Percentiles rank a stretch among this genome's conserved stretches.
These are phyloP conservation scores for Epicoccum sorghinum DNA, from an alignment of 2,329 filamentous ascomycete genomes.

Conservation along the genomic window DNA sequence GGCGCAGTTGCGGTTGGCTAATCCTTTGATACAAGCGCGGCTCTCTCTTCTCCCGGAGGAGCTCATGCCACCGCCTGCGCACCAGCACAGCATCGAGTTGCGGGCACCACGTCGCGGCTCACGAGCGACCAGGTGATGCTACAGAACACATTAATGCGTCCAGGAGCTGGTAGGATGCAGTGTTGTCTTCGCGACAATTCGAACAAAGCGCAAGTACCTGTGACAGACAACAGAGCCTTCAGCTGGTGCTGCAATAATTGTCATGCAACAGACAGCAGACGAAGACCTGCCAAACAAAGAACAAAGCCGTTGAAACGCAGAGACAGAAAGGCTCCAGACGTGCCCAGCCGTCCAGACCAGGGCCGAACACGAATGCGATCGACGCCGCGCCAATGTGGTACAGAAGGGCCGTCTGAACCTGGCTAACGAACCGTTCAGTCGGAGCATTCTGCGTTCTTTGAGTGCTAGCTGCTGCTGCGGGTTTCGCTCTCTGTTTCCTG, in stretches of 20 bases:
- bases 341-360: conserved; percentile 9
- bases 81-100: neutral
- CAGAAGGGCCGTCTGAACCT: conserved; percentile 20
- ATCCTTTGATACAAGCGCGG: conserved; percentile 3
- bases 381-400: conserved; percentile 23
- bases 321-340: neutral
- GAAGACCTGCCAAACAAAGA: neutral
- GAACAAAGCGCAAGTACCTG: neutral
- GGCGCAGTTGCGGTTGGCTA: conserved; percentile 9
- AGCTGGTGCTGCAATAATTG: neutral
- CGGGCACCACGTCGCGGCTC: neutral
- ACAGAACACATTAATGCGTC: conserved; percentile 5
- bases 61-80: neutral
- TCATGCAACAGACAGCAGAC: conserved; percentile 1
- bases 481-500: conserved; percentile 21
- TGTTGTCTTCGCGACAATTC: neutral
- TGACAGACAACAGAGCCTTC: too few relatives aligned
- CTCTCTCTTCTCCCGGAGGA: neutral
- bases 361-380: conserved; percentile 23
- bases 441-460: conserved; percentile 26
- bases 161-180: conserved; percentile 1
- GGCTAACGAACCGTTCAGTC: conserved; percentile 26
- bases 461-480: conserved; percentile 23
- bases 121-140: conserved; percentile 4
- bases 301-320: neutral